phyloP scores from a whole-genome alignment of 1,284 basidiomycete genomes.

The Trichosporon coremiiforme region DNA sequence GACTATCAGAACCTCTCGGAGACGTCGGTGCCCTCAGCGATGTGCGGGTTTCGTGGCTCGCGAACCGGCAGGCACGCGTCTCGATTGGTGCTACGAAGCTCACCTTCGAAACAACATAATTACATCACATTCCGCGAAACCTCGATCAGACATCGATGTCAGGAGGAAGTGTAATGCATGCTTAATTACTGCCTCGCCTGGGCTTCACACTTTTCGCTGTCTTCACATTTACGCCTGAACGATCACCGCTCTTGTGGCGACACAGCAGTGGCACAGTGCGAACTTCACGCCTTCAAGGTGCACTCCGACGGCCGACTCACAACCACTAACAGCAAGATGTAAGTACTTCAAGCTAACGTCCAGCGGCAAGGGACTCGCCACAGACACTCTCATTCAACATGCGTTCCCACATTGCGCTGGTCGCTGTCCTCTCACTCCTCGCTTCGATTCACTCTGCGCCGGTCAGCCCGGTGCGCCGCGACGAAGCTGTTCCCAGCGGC shows the following conservation, averaged over 20 bases:
- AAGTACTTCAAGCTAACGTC: neutral
- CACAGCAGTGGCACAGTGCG: neutral
- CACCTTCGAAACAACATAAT: slow-evolving; percentile 70
- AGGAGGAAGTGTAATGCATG: neutral
- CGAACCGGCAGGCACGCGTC: slow-evolving; percentile 75
- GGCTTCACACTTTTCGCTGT: neutral
- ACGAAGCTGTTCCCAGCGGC: neutral
- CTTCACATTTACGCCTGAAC: too few species aligned
- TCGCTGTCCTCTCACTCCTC: slow-evolving; percentile 10
- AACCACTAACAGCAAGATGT: neutral
- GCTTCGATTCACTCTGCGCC: neutral
- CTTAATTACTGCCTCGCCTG: neutral
- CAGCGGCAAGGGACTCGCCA: neutral
- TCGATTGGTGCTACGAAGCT: slow-evolving; percentile 76
- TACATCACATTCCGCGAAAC: neutral
- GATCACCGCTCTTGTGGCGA: neutral
- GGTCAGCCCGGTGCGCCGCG: neutral
- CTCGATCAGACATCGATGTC: neutral
- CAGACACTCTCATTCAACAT: slow-evolving; percentile 36
- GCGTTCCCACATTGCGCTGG: slow-evolving; percentile 12
- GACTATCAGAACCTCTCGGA: slow-evolving; percentile 33
- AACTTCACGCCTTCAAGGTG: neutral
- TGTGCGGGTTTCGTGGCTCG: slow-evolving; percentile 79
- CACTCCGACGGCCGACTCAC: neutral
- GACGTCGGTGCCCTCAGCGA: slow-evolving; percentile 70